These are phyloP conservation scores for Candida awuae DNA, from an alignment of 805 yeast species.

Conservation along the genomic window DNA sequence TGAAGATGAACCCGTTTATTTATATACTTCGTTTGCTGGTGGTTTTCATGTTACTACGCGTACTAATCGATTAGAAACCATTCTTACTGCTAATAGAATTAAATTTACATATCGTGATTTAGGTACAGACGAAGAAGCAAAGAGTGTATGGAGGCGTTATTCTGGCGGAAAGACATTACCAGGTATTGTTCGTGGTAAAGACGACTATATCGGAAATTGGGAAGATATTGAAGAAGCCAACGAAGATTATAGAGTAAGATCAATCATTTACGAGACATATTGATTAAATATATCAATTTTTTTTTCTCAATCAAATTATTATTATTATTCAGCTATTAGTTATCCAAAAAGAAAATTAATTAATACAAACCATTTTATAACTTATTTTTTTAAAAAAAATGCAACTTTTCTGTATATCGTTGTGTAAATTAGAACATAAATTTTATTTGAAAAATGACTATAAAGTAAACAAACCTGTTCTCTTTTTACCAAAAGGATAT, in stretches of 20 bases:
- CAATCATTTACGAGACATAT: conserved; percentile 56
- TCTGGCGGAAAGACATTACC: conserved; percentile 70
- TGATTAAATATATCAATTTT: conserved; percentile 18
- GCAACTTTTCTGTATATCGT: background rate
- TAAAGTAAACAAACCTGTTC: conserved; percentile 78
- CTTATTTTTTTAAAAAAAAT: background rate
- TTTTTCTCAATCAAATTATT: too few species aligned
- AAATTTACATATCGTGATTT: conserved; percentile 64
- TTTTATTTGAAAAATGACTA: conserved; percentile 28
- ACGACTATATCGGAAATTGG: conserved; percentile 79
- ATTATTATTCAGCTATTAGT: too few species aligned
- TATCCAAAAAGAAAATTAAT: too few species aligned
- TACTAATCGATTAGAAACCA: conserved; percentile 68
- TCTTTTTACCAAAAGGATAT: conserved; percentile 86
- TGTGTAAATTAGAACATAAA: too few species aligned
- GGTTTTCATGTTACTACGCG: conserved; percentile 72
- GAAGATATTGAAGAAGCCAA: conserved; percentile 80
- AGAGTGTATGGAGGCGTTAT: conserved; percentile 73
- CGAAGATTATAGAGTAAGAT: conserved; percentile 62
- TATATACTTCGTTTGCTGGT: conserved; percentile 82
- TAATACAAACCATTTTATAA: too few species aligned
- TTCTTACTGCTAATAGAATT: conserved; percentile 65
- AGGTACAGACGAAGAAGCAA: conserved; percentile 83
- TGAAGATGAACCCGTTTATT: conserved; percentile 55
- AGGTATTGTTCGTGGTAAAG: conserved; percentile 76